These are phyloP conservation scores for Solanum lycopersicoides DNA, from an alignment of 257 asterid genomes.

Conservation along the genomic window DNA sequence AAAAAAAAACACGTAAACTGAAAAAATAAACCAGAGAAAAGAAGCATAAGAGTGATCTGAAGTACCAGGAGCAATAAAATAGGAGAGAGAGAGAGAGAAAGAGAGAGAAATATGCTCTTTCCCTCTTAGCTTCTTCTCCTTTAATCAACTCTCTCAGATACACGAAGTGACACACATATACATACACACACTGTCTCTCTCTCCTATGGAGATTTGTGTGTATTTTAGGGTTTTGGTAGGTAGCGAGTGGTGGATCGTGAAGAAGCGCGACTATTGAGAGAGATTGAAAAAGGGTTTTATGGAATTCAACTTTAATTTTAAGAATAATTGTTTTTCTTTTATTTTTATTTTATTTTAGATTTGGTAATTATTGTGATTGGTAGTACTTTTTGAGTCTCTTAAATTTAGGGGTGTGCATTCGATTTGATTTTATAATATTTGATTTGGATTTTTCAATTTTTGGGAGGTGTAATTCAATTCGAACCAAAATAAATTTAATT, in stretches of 20 bases:
- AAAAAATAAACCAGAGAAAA: neutral
- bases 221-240: slow-evolving; percentile 10
- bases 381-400: neutral
- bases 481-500: too few relatives aligned
- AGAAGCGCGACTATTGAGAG: slow-evolving; percentile 3
- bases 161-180: neutral
- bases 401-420: too few relatives aligned
- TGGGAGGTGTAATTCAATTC: too few relatives aligned
- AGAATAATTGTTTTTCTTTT: neutral
- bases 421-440: too few relatives aligned
- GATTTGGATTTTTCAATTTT: too few relatives aligned
- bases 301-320: neutral
- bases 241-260: slow-evolving; percentile 25
- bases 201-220: neutral
- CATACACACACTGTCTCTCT: neutral
- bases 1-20: neutral
- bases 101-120: neutral
- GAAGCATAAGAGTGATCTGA: neutral
- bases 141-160: neutral
- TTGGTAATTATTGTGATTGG: neutral
- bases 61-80: neutral
- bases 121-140: neutral
- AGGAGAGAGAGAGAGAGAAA: neutral
- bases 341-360: neutral
- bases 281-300: neutral